A percentile compares a stretch with the other conserved stretches of the same genome.
Conservation (phyloP, 306 rosid genomes). For the Fragaria vesca region DNA sequence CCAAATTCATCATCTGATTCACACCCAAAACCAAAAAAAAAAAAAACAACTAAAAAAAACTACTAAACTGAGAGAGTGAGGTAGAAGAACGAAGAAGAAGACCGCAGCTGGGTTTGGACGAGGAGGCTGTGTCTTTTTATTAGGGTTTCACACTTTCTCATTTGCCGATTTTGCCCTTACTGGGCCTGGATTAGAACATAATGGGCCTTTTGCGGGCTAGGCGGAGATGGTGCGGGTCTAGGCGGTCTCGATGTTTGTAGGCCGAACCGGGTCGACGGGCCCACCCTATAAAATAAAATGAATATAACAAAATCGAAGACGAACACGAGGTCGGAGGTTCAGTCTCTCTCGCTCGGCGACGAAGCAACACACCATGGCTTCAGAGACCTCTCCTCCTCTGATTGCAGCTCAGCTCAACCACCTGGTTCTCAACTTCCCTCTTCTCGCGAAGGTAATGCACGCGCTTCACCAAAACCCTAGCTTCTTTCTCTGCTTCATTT, state of each 20-base stretch:
- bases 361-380: constrained; percentile 32
- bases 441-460: constrained; percentile 56
- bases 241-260: no score
- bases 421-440: constrained; percentile 62
- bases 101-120: background rate
- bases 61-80: no score
- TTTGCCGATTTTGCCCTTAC: constrained; percentile 7
- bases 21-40: background rate
- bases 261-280: no score
- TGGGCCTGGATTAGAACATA: background rate
- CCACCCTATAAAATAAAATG: no score
- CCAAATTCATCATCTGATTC: constrained; percentile 46
- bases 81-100: background rate
- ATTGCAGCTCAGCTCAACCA: constrained; percentile 75
- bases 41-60: background rate
- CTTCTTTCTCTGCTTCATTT: constrained; percentile 10
- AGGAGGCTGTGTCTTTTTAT: background rate
- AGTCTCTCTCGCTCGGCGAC: background rate
- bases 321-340: no score
- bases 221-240: no score
- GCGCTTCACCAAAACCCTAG: background rate
- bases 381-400: constrained; percentile 62
- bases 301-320: no score
- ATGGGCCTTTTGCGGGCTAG: no score
- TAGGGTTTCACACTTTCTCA: constrained; percentile 11